phyloP scores from a whole-genome alignment of 2,329 filamentous ascomycete species.

The Orbilia blumenaviensis region DNA sequence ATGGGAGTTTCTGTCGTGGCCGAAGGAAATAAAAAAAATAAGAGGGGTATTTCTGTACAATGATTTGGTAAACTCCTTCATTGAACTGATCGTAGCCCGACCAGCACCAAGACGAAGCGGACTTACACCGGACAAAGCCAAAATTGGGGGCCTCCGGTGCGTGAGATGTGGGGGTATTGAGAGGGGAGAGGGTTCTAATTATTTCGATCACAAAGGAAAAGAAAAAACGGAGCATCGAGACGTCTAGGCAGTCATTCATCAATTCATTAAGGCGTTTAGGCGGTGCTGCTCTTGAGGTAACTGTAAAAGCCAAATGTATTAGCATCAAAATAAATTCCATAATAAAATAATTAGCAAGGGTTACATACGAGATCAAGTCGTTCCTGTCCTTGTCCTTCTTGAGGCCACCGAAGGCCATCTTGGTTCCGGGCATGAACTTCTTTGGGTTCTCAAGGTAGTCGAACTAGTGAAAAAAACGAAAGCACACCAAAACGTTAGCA shows the following conservation, averaged over 20 bases:
- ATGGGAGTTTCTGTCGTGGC: conserved; percentile 17
- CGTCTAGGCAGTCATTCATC: conserved; percentile 13
- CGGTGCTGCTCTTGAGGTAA: conserved; percentile 32
- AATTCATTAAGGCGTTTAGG: conserved; percentile 29
- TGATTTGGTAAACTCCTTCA: neutral
- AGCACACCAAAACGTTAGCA: conserved; percentile 35
- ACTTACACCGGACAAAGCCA: neutral
- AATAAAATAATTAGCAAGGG: neutral
- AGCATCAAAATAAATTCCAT: neutral
- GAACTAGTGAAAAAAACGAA: conserved; percentile 70
- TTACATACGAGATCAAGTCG: conserved; percentile 91
- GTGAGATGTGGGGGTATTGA: neutral
- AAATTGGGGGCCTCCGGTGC: neutral
- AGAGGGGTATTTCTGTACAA: neutral
- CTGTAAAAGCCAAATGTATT: conserved; percentile 15
- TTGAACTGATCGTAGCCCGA: neutral
- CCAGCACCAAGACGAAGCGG: neutral
- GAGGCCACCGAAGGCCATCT: conserved; percentile 99
- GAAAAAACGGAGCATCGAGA: conserved; percentile 1
- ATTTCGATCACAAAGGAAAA: conserved; percentile 22
- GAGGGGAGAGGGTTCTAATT: conserved; percentile 41
- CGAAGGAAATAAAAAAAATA: neutral
- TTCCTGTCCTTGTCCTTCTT: conserved; percentile 99
- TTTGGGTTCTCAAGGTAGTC: conserved; percentile 99
- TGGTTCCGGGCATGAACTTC: conserved; percentile 99